Base-by-base conservation (phyloP, 106 monocot species). In the Agapanthus africanus region DNA sequence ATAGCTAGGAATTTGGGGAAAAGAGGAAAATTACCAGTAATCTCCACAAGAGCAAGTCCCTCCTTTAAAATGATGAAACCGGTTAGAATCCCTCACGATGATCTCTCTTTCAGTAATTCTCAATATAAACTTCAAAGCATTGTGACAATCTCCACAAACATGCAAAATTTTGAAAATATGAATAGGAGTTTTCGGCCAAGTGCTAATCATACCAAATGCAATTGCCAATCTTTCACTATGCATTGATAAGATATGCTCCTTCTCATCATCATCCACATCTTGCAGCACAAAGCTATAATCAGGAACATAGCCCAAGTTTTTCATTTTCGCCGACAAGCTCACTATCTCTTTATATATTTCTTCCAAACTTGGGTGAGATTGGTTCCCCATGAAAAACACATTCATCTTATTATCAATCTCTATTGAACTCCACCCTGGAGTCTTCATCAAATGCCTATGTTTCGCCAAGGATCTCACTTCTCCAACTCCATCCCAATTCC, bases 211-310 rank as follows among this genome's bases (percentile, higher is more conserved):
- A 60, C 85, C 88, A 70, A 83, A 92, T 16, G 80, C 83, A 15
- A 92, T 85, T 42, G 87, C 91, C 39, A 91, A 65, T 21, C 88
- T 92, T 73, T 92, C 91, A 66, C 88, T 92, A 46, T 92, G 91
- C 25, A 57, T 85, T 14, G 40, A 65, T 42, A 92, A 72, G 28
- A 92, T 92, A 47, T 81, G 73, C 13, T 92, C 82, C 63, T 92
- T 92, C 49, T 91, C 87, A 35, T 88, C 82, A 68, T 88, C 88
- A 40, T 83, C 88, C 32, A 93, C 92, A 52, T 93, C 92, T 57
- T 93, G 92, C 3, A 93, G 67, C 46, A 93, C 92, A 77, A 79
- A 93, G 65, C 83, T 85, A 44, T 63, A 81, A 44, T 93, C 88
- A 33, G 92, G 88, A 67, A 85, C 83, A 73, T 85, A 93, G n/a